phyloP scores from a whole-genome alignment of 768 basidiomycete genomes.

The Panaeolus papilionaceus region DNA sequence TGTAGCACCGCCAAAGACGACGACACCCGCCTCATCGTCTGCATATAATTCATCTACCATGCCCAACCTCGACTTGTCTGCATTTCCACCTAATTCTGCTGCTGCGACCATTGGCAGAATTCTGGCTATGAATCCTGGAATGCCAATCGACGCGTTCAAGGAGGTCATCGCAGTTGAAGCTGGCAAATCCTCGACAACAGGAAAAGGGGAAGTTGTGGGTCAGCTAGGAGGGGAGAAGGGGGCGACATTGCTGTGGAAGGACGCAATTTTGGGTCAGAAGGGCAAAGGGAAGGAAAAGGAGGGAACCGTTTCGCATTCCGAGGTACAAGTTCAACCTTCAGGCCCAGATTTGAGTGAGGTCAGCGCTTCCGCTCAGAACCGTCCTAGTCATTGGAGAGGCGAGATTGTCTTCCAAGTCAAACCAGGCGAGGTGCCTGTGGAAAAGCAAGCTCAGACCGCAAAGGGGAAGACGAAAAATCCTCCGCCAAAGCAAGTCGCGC shows the following conservation, averaged over 20 bases:
- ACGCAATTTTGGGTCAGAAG: background rate
- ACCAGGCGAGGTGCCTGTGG: background rate
- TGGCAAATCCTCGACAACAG: background rate
- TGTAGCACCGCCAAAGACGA: background rate
- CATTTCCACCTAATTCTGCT: background rate
- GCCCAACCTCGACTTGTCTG: background rate
- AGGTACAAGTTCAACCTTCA: background rate
- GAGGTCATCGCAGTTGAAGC: background rate
- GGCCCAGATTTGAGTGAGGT: background rate
- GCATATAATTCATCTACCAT: background rate
- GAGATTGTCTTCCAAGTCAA: background rate
- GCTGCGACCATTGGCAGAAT: background rate
- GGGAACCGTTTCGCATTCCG: background rate
- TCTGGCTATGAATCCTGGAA: background rate
- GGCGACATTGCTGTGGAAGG: background rate
- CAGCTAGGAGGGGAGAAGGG: background rate
- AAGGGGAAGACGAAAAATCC: background rate
- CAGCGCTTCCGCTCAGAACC: background rate
- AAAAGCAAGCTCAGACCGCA: background rate
- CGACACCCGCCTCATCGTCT: background rate
- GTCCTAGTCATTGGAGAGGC: background rate
- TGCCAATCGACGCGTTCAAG: background rate
- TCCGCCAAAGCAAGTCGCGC: background rate
- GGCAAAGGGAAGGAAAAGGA: constrained; percentile 9
- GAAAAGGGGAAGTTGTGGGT: background rate